Conservation (phyloP, 192 early-diverging fungal genomes). For the Mortierella antarctica region DNA sequence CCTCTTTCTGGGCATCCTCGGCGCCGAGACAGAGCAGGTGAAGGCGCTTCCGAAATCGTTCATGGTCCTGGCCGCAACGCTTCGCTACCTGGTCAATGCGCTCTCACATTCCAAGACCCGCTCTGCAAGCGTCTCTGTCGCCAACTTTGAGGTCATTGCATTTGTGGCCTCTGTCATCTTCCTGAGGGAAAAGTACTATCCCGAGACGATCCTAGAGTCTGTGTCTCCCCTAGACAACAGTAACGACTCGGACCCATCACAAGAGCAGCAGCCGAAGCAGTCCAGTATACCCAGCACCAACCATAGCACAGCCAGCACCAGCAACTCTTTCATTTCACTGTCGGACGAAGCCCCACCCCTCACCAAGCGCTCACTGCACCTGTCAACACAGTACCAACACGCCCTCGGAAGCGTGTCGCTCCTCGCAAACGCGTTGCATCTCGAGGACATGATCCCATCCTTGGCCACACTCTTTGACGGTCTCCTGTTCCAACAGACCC, state of each 20-base stretch:
- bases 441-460: constrained; percentile 38
- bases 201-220: constrained; percentile 10
- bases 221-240: neutral
- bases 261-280: neutral
- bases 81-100: constrained; percentile 57
- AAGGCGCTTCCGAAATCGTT: constrained; percentile 29
- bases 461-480: constrained; percentile 39
- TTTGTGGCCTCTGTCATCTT: constrained; percentile 58
- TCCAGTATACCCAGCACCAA: constrained; percentile 23
- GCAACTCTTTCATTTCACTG: neutral
- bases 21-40: constrained; percentile 24
- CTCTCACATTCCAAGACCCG: constrained; percentile 46
- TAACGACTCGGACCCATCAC: neutral
- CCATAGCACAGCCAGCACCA: constrained; percentile 11
- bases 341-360: constrained; percentile 43
- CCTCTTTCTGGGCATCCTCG: constrained; percentile 40
- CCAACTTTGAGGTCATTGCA: constrained; percentile 61
- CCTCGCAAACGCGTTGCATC: constrained; percentile 49
- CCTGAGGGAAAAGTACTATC: constrained; percentile 35
- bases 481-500: constrained; percentile 48
- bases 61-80: constrained; percentile 42
- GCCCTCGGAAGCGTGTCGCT: constrained; percentile 48
- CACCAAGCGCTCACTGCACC: constrained; percentile 54
- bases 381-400: constrained; percentile 59
- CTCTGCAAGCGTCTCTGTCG: constrained; percentile 30